Conservation (phyloP, 2,329 filamentous ascomycete genomes). For the Fusarium bulbicola region DNA sequence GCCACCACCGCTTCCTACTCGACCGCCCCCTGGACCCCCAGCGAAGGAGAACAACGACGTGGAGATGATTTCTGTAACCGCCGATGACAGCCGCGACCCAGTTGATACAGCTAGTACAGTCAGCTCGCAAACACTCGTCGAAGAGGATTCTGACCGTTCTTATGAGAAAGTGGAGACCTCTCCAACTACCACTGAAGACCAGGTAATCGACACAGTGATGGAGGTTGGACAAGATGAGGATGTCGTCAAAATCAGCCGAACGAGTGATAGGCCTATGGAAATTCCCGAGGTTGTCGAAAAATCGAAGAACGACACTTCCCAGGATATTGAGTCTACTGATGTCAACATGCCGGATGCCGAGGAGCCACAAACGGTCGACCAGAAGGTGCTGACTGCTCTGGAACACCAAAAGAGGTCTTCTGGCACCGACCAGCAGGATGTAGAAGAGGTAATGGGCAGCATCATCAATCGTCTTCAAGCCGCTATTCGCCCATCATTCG, state of each 20-base stretch:
- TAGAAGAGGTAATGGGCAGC: constrained; percentile 94
- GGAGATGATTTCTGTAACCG: constrained; percentile 47
- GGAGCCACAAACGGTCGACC: constrained; percentile 53
- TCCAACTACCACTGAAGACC: constrained; percentile 24
- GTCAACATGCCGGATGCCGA: constrained; percentile 45
- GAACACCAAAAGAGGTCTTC: constrained; percentile 58
- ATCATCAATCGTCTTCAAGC: constrained; percentile 91
- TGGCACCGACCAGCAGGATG: constrained; percentile 84
- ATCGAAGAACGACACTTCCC: neutral
- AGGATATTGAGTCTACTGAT: constrained; percentile 19
- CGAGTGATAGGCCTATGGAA: neutral
- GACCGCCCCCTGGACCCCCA: constrained; percentile 55
- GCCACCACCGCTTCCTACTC: constrained; percentile 61
- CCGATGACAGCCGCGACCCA: constrained; percentile 43
- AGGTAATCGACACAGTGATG: constrained; percentile 41
- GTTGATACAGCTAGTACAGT: constrained; percentile 56
- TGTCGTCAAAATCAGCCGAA: constrained; percentile 7
- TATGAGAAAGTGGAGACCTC: constrained; percentile 47
- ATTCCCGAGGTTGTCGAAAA: constrained; percentile 1
- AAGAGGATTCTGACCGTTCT: constrained; percentile 49
- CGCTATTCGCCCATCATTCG: constrained; percentile 78
- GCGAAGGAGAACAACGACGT: constrained; percentile 43
- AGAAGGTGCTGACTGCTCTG: constrained; percentile 56
- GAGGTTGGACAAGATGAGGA: constrained; percentile 25
- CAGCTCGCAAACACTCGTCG: constrained; percentile 64